These are phyloP conservation scores for Aegilops speltoides DNA, from an alignment of 176 grass and related monocot genomes.

Conservation along the genomic window DNA sequence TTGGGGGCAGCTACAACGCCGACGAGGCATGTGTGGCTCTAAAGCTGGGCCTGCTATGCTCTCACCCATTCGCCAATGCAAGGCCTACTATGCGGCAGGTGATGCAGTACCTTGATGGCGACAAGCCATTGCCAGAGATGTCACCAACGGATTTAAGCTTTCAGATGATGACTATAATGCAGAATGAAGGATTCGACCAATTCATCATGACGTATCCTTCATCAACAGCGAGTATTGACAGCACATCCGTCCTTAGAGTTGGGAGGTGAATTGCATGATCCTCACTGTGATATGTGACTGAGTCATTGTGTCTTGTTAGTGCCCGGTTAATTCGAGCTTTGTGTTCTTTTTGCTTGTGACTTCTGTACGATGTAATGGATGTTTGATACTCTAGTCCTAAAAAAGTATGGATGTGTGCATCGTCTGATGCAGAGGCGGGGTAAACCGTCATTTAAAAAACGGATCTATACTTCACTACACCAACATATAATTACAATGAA, in stretches of 20 bases:
- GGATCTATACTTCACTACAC: too few relatives aligned
- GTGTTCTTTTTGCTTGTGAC: too few relatives aligned
- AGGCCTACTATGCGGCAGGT: conserved; percentile 36
- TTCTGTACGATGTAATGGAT: too few relatives aligned
- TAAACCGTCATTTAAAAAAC: too few relatives aligned
- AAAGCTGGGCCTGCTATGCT: conserved; percentile 29
- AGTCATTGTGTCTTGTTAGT: too few relatives aligned
- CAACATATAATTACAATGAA: too few relatives aligned
- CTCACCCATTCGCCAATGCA: conserved; percentile 33
- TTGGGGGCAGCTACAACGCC: conserved; percentile 7
- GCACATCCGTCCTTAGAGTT: background rate
- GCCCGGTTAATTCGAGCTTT: too few relatives aligned
- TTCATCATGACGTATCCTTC: conserved; percentile 3
- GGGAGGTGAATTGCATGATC: background rate
- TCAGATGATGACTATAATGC: conserved; percentile 27
- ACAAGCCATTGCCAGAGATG: conserved; percentile 22
- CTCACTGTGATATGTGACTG: background rate
- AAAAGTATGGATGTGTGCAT: too few relatives aligned
- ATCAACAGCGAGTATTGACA: background rate
- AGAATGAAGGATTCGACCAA: conserved; percentile 29
- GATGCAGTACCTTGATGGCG: conserved; percentile 26
- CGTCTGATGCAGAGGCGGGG: too few relatives aligned
- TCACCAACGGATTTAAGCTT: conserved; percentile 14
- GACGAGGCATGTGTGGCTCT: conserved; percentile 4
- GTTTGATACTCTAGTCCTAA: too few relatives aligned